Conservation (phyloP, 106 monocot species). For the Alisma plantagoaquatica region DNA sequence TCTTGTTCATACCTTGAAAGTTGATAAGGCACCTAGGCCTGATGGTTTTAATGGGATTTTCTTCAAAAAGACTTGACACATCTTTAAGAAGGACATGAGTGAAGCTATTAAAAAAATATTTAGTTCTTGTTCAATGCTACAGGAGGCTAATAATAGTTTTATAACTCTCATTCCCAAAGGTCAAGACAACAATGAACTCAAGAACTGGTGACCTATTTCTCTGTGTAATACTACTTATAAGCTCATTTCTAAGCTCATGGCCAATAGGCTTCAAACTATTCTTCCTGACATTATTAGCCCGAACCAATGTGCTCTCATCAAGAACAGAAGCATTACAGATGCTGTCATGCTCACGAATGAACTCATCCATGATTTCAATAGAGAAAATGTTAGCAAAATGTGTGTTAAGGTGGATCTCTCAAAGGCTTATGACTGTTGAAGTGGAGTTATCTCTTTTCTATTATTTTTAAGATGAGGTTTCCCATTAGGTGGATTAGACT, state of each 20-base stretch:
- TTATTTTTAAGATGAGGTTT: too few species aligned
- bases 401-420: not conserved
- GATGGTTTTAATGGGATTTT: too few species aligned
- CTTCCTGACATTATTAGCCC: not conserved
- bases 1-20: too few species aligned
- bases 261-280: not conserved
- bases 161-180: not conserved
- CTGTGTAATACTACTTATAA: not conserved
- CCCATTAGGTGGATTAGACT: too few species aligned
- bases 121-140: too few species aligned
- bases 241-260: not conserved
- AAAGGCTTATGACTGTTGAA: constrained; percentile 1
- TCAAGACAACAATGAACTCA: not conserved
- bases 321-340: not conserved
- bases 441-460: too few species aligned
- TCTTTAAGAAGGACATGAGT: too few species aligned
- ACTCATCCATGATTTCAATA: not conserved
- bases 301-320: not conserved
- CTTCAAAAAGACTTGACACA: too few species aligned
- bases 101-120: too few species aligned
- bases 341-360: not conserved
- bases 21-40: too few species aligned
- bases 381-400: not conserved
- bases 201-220: not conserved
- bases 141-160: not conserved